These are phyloP conservation scores for Gnomoniopsis smithogilvyi DNA, from an alignment of 2,329 filamentous ascomycete species.

Conservation along the genomic window DNA sequence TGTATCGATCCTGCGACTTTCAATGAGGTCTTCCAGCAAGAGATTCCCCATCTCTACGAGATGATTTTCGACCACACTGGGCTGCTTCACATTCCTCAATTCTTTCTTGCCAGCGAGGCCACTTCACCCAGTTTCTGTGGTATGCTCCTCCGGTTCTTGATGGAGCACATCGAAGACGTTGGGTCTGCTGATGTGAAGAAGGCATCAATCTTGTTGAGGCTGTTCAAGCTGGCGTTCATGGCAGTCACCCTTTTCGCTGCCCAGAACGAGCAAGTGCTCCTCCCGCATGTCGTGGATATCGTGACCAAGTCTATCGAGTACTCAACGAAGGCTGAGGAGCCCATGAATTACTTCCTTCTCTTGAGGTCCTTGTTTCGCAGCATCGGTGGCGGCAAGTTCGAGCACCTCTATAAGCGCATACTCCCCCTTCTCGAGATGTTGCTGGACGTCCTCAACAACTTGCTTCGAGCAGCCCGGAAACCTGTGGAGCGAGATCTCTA, in stretches of 20 bases:
- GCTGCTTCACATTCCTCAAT: conserved; percentile 92
- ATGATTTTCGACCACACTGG: conserved; percentile 98
- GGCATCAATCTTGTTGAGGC: conserved; percentile 83
- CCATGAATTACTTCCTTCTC: conserved; percentile 97
- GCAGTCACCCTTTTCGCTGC: conserved; percentile 92
- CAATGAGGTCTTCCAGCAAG: conserved; percentile 95
- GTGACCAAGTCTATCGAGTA: conserved; percentile 96
- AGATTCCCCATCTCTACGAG: conserved; percentile 94
- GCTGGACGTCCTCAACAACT: conserved; percentile 92
- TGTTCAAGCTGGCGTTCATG: conserved; percentile 99
- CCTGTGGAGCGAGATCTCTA: conserved; percentile 91
- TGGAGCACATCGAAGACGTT: conserved; percentile 94
- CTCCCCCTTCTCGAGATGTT: conserved; percentile 95
- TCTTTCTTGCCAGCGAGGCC: conserved; percentile 97
- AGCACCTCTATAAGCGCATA: conserved; percentile 98
- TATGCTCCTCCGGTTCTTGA: conserved; percentile 95
- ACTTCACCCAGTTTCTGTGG: conserved; percentile 97
- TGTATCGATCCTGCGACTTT: conserved; percentile 98
- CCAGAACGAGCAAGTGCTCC: conserved; percentile 91
- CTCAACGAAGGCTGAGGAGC: conserved; percentile 92
- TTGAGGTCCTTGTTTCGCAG: conserved; percentile 90
- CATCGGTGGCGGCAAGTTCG: conserved; percentile 95
- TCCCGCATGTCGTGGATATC: conserved; percentile 95
- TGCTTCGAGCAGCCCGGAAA: conserved; percentile 86
- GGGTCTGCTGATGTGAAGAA: conserved; percentile 89